phyloP scores from a whole-genome alignment of 805 yeast genomes.

The Candida ortonii region DNA sequence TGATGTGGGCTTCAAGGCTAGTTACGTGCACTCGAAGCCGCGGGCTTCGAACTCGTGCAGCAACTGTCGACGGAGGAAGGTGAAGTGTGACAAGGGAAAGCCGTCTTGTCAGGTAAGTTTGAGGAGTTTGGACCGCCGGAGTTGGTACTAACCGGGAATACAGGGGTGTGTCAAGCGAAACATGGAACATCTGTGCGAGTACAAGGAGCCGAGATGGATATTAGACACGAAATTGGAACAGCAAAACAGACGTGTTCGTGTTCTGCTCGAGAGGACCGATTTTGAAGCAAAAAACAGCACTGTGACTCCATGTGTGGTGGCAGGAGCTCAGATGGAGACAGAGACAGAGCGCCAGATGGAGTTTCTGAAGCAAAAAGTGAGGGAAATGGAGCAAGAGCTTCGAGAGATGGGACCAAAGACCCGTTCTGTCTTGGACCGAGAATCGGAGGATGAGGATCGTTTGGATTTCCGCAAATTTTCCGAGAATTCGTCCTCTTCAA shows the following conservation, averaged over 20 bases:
- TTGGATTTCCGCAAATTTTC: conserved; percentile 7
- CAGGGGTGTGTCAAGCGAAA: conserved; percentile 26
- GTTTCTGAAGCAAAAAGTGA: not conserved
- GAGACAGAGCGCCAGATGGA: no score
- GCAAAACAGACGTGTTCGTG: no score
- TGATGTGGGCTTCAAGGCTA: no score
- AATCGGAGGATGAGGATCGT: conserved; percentile 1
- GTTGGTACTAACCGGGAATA: not conserved
- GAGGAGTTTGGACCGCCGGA: no score
- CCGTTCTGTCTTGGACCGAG: not conserved
- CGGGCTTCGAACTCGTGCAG: conserved; percentile 42
- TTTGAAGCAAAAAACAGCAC: no score
- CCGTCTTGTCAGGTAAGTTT: conserved; percentile 35
- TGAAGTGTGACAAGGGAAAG: conserved; percentile 42
- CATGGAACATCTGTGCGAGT: conserved; percentile 26
- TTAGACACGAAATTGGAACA: no score
- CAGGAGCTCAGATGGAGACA: no score
- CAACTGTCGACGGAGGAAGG: conserved; percentile 42
- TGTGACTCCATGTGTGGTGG: no score
- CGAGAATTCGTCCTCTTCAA: no score
- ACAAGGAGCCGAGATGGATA: conserved; percentile 27
- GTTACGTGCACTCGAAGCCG: no score
- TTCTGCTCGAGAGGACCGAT: no score
- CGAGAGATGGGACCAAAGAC: not conserved
- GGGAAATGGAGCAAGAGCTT: not conserved